phyloP scores from a whole-genome alignment of 1,284 basidiomycete genomes.

The Puccinia sorghi region DNA sequence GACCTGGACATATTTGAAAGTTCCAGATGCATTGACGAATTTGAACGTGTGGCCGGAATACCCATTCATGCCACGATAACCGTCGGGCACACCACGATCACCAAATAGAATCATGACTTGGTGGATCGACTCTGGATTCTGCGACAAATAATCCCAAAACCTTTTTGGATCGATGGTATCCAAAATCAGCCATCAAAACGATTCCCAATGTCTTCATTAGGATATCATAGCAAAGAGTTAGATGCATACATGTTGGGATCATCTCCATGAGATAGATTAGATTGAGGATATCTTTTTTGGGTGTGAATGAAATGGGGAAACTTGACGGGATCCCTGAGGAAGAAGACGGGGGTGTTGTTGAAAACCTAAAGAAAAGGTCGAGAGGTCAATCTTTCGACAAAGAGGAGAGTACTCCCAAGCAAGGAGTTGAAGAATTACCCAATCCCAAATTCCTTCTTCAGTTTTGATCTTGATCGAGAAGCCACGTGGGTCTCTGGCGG shows the following conservation, averaged over 20 bases:
- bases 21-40: slow-evolving; percentile 43
- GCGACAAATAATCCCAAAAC: slow-evolving; percentile 49
- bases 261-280: slow-evolving; percentile 44
- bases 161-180: slow-evolving; percentile 5
- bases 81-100: slow-evolving; percentile 44
- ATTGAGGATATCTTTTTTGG: slow-evolving; percentile 49
- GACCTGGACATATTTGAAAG: slow-evolving; percentile 47
- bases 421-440: slow-evolving; percentile 63
- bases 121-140: slow-evolving; percentile 48
- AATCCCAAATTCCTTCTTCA: slow-evolving; percentile 84
- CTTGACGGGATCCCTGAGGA: slow-evolving; percentile 77
- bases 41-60: slow-evolving; percentile 48
- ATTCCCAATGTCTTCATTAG: background rate
- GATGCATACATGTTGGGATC: slow-evolving; percentile 38
- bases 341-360: slow-evolving; percentile 89
- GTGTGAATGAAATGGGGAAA: slow-evolving; percentile 51
- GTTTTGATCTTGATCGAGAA: slow-evolving; percentile 89
- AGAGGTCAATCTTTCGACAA: background rate
- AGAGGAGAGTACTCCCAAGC: background rate
- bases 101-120: slow-evolving; percentile 49
- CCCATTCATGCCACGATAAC: slow-evolving; percentile 41
- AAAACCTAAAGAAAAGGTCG: slow-evolving; percentile 58
- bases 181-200: background rate
- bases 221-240: background rate
- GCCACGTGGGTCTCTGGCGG: slow-evolving; percentile 86